Percentiles rank a stretch among this genome's conserved stretches.
Conservation (phyloP, 2,329 filamentous ascomycete species). For the Tolypocladium pustulatum region DNA sequence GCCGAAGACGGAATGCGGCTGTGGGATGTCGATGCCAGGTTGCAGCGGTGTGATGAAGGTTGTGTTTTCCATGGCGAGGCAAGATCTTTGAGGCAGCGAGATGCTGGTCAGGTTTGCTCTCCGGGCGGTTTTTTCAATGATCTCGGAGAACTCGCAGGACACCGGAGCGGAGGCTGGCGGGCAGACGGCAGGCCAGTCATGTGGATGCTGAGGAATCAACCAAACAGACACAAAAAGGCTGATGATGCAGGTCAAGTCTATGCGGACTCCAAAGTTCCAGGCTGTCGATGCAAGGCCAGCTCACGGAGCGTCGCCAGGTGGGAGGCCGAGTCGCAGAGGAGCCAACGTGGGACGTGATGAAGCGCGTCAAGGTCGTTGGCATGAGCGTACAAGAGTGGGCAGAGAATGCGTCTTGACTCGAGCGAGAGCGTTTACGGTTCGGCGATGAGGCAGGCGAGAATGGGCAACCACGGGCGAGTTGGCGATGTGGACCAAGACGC, state of each 20-base stretch:
- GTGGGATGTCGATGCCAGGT: neutral
- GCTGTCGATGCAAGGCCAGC: neutral
- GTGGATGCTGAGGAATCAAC: slow-evolving; percentile 6
- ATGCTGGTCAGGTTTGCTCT: neutral
- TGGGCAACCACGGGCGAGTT: neutral
- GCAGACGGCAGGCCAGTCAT: slow-evolving; percentile 1
- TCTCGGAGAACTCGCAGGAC: neutral
- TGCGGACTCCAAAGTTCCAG: neutral
- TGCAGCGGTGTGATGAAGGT: neutral
- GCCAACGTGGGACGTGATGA: neutral
- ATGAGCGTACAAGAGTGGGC: neutral
- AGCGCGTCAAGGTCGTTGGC: neutral
- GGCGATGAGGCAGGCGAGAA: neutral
- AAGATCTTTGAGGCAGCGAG: neutral
- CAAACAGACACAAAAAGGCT: neutral
- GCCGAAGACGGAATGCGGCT: neutral
- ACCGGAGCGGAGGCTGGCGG: neutral
- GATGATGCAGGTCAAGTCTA: neutral
- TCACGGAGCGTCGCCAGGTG: neutral
- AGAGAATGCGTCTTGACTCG: neutral
- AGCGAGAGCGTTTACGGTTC: neutral
- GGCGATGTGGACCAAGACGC: neutral
- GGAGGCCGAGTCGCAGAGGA: neutral
- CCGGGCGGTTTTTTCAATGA: slow-evolving; percentile 1
- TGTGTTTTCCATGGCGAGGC: neutral